Percentiles rank a stretch among this genome's conserved stretches.
phyloP scores from a whole-genome alignment of 495 filamentous ascomycete genomes.

The Choiromyces venosus region DNA sequence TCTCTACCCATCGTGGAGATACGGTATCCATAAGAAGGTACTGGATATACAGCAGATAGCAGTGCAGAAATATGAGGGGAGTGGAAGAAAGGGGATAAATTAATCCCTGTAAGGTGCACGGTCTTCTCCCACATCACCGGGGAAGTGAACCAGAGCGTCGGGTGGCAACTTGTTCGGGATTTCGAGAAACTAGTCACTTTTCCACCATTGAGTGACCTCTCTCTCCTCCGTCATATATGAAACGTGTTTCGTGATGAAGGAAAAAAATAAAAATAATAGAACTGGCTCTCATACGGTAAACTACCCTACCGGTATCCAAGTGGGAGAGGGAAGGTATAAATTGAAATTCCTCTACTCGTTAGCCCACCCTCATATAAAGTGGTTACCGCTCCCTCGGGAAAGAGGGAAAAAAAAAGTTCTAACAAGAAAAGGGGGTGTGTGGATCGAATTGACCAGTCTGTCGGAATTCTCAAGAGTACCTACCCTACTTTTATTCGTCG shows the following conservation, averaged over 20 bases:
- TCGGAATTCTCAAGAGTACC: not conserved
- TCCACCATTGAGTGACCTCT: too few species aligned
- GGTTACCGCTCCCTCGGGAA: slow-evolving; percentile 2
- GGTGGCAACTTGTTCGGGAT: not conserved
- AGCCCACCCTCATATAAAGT: not conserved
- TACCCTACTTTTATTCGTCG: not conserved
- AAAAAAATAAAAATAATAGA: slow-evolving; percentile 3
- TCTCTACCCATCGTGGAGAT: too few species aligned
- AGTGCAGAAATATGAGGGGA: not conserved
- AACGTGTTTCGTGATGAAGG: not conserved
- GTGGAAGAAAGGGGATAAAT: not conserved
- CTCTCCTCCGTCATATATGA: slow-evolving; percentile 4
- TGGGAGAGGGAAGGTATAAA: not conserved
- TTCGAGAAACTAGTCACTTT: not conserved
- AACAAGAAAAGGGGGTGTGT: not conserved
- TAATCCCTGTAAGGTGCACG: slow-evolving; percentile 28
- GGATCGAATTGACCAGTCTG: not conserved
- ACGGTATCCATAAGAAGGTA: too few species aligned
- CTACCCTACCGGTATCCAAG: not conserved
- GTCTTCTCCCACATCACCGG: slow-evolving; percentile 38
- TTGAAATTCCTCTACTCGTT: not conserved
- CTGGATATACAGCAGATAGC: too few species aligned
- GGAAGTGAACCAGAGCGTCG: slow-evolving; percentile 30
- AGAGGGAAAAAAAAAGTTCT: not conserved
- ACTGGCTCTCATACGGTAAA: not conserved